phyloP scores from a whole-genome alignment of 129 eudicot species.

The Dittrichia graveolens region DNA sequence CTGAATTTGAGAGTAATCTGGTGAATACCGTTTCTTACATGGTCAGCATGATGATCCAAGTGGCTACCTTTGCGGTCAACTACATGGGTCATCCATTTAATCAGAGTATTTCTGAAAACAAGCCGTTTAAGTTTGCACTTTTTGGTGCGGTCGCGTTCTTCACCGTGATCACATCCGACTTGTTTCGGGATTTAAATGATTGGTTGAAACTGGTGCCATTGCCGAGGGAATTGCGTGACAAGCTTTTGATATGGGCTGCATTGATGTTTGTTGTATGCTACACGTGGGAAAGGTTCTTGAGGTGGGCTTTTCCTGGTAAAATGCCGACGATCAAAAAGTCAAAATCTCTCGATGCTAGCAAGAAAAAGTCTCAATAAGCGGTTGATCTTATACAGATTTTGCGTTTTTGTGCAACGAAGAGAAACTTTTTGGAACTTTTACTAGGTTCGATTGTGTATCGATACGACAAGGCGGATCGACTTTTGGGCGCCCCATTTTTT shows the following conservation, averaged over 20 bases:
- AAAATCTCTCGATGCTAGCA: conserved; percentile 38
- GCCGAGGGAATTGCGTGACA: conserved; percentile 68
- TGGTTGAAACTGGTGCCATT: conserved; percentile 79
- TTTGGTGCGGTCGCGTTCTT: conserved; percentile 73
- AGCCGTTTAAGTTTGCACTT: conserved; percentile 67
- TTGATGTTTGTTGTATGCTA: conserved; percentile 70
- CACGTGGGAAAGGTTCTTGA: conserved; percentile 73
- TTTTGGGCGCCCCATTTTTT: conserved; percentile 19
- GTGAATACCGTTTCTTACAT: conserved; percentile 91
- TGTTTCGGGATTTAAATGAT: conserved; percentile 77
- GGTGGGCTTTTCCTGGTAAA: conserved; percentile 95
- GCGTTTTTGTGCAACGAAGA: not conserved
- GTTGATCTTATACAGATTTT: conserved; percentile 1
- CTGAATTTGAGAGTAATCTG: conserved; percentile 72
- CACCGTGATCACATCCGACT: conserved; percentile 68
- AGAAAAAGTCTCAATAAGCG: conserved; percentile 50
- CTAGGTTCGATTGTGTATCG: conserved; percentile 3
- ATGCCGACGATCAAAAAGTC: conserved; percentile 72
- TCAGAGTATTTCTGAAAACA: conserved; percentile 78
- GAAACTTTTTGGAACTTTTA: conserved; percentile 5
- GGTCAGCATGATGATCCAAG: conserved; percentile 92
- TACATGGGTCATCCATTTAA: conserved; percentile 97
- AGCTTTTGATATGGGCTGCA: conserved; percentile 70
- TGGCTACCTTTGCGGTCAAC: conserved; percentile 92
- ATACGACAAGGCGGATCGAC: not conserved